A percentile compares a stretch with the other conserved stretches of the same genome.
Evolutionary conservation across 768 basidiomycete genomes (phyloP).

Genomic region (Mycena vitilis): DNA sequence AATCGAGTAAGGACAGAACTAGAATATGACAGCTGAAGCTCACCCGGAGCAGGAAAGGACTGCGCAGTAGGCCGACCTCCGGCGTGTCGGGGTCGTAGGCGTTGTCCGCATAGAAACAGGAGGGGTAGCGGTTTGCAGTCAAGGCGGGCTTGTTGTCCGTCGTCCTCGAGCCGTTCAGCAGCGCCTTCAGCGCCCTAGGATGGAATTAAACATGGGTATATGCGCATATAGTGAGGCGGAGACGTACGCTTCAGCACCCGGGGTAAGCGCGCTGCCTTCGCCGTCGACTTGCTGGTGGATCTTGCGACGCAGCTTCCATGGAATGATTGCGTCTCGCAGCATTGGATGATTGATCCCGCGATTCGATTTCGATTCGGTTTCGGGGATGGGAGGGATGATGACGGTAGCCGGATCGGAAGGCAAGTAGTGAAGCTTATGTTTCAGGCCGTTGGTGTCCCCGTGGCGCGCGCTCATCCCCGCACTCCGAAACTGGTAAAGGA

Average conservation of each 20-base stretch:
- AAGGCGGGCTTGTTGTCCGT: background rate
- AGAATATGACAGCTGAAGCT: background rate
- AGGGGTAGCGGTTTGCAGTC: background rate
- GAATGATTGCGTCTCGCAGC: slow-evolving; percentile 2
- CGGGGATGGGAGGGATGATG: background rate
- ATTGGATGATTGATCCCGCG: slow-evolving; percentile 2
- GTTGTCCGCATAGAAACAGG: slow-evolving; percentile 4
- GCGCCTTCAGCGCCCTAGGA: background rate
- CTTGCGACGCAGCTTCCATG: background rate
- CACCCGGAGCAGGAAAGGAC: background rate
- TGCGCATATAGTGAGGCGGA: too few species aligned
- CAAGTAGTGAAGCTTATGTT: background rate
- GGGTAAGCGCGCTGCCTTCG: too few species aligned
- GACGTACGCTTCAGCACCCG: too few species aligned
- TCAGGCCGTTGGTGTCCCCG: background rate
- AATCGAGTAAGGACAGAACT: background rate
- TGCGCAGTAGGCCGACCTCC: background rate
- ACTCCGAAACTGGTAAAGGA: background rate
- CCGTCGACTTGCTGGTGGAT: background rate
- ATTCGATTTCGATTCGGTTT: background rate
- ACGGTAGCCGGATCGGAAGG: background rate
- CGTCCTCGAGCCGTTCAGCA: background rate
- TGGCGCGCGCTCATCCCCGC: background rate
- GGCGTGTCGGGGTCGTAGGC: background rate
- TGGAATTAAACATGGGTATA: background rate